Conservation (phyloP, 352 stramenopile species). For the Phytophthora nicotianae region DNA sequence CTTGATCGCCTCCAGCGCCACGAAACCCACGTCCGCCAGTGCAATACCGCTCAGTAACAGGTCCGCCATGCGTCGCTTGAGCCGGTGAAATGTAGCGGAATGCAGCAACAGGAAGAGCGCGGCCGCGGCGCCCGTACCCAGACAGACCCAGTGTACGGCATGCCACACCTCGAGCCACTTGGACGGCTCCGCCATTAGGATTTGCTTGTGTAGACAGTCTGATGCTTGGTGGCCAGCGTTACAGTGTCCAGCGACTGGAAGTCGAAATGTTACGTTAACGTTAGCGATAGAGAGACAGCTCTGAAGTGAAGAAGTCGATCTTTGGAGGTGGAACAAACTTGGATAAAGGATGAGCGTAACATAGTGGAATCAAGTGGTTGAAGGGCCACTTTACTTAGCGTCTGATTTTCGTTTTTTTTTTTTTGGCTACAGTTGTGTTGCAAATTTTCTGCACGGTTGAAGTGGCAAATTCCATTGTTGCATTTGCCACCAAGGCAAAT, state of each 20-base stretch:
- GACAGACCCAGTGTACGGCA: conserved; percentile 56
- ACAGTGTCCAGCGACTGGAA: conserved; percentile 7
- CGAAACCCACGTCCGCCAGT: conserved; percentile 60
- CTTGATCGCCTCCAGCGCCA: conserved; percentile 52
- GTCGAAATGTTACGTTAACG: not conserved
- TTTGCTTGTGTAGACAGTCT: not conserved
- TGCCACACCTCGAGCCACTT: conserved; percentile 52
- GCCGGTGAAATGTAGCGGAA: conserved; percentile 58
- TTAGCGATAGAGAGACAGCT: conserved; percentile 5
- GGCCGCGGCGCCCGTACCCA: conserved; percentile 39
- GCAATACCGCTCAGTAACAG: conserved; percentile 72
- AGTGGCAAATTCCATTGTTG: conserved; percentile 4
- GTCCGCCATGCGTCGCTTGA: conserved; percentile 74
- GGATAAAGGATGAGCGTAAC: not conserved
- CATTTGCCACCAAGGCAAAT: not conserved
- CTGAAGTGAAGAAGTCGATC: not conserved
- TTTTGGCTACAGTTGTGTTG: conserved; percentile 10
- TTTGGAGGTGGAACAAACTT: not conserved
- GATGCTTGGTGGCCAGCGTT: conserved; percentile 1
- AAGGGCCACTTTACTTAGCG: not conserved
- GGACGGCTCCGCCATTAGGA: conserved; percentile 4
- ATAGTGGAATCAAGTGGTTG: conserved; percentile 15
- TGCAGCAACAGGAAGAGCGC: conserved; percentile 68
- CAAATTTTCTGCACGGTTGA: conserved; percentile 15
- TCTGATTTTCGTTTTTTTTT: conserved; percentile 19